Base-by-base conservation (phyloP, 257 asterid species). In the Capsicum baccatum region DNA sequence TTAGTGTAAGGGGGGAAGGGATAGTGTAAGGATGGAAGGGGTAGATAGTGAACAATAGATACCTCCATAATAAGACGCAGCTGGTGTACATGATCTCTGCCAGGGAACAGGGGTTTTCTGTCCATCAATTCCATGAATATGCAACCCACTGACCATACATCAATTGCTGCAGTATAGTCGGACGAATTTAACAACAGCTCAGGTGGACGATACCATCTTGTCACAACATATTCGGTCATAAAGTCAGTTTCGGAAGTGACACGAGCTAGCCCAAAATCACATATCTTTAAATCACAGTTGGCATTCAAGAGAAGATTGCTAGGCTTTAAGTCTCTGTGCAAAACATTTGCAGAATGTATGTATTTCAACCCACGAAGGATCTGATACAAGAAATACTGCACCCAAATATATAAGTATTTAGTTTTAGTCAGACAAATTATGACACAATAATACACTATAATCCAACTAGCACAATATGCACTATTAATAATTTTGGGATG, bases 101-200 rank as follows among this genome's bases (percentile, higher is more conserved):
- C 99, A 10, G 99, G 98, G 87, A 96, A 96, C 79, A 96, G 86
- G 79, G 99, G 98, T 88, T 92, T 96, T 48, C 99, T 92, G 85
- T 96, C 99, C 99, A 96, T 94, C 91, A 96, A 88, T 85, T 96
- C 99, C 99, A 96, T 94, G 88, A 96, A 96, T 87, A 96, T 96
- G 92, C 99, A 96, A 73, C 99, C 99, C 58, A 94, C 98, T 62
- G 99, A 96, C 99, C 99, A 96, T 15, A 96, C 97, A 92, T 96
- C 98, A 88, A 96, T 96, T 83, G 99, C 98, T 70, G 98, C 90
- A 84, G 99, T 96, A 87, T 96, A 96, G 80, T 94, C 99, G n/a
- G 99, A 94, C 50, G 98, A 94, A 88, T 93, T 96, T 80, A 96
- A 82, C 91, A 96, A 87, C 35, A 96, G 88, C 85, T 96, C 99